Percentiles rank a stretch among this genome's conserved stretches.
Evolutionary conservation across 768 basidiomycete species (phyloP).

Genomic region (Tubosaeta brunneosetosa): DNA sequence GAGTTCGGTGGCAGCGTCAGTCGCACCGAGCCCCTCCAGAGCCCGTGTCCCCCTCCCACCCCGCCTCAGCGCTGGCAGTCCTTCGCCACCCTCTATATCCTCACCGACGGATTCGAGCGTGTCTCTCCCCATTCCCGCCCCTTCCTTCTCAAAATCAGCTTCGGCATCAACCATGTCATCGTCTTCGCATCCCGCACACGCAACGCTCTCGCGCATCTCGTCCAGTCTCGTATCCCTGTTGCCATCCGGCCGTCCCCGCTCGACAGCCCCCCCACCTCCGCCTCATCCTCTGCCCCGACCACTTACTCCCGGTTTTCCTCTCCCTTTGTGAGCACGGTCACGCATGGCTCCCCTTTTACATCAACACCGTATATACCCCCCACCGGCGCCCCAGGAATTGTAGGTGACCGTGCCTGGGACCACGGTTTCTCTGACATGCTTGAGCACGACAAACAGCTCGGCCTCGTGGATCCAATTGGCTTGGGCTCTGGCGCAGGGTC

Average conservation of each 20-base stretch:
- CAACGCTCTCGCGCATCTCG: constrained; percentile 43
- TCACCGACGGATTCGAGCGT: constrained; percentile 14
- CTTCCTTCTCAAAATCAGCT: neutral
- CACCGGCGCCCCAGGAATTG: constrained; percentile 74
- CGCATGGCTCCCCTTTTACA: constrained; percentile 51
- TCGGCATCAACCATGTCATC: neutral
- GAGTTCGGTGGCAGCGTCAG: constrained; percentile 11
- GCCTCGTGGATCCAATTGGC: constrained; percentile 36
- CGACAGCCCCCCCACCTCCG: constrained; percentile 6
- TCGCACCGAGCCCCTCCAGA: constrained; percentile 3
- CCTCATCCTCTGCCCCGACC: constrained; percentile 9
- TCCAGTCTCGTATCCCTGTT: constrained; percentile 51
- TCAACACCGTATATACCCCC: constrained; percentile 43
- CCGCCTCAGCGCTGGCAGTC: constrained; percentile 15
- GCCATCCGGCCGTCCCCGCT: constrained; percentile 21
- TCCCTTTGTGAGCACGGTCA: constrained; percentile 18
- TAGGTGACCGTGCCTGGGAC: constrained; percentile 65
- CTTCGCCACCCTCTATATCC: constrained; percentile 22
- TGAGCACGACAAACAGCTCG: constrained; percentile 35
- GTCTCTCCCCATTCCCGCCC: constrained; percentile 2
- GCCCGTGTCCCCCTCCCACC: constrained; percentile 21
- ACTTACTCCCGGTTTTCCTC: constrained; percentile 12
- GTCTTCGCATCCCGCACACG: constrained; percentile 22
- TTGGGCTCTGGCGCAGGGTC: constrained; percentile 36
- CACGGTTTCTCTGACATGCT: constrained; percentile 53